Conservation (phyloP, 2,329 filamentous ascomycete species). For the Diaporthe caulivora region DNA sequence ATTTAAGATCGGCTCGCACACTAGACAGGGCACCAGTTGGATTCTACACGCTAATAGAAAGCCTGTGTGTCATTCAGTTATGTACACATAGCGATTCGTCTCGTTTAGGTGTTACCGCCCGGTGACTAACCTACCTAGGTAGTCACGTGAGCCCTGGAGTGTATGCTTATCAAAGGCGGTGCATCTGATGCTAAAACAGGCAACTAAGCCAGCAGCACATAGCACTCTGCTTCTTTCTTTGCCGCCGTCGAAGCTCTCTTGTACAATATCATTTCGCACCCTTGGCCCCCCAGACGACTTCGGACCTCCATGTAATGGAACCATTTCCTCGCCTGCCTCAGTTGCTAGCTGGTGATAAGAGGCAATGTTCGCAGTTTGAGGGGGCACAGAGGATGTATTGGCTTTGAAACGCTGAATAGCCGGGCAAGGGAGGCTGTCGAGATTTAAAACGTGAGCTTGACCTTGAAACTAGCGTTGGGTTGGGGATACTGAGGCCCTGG, state of each 20-base stretch:
- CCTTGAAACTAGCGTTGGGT: neutral
- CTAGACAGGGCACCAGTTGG: neutral
- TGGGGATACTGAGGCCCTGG: neutral
- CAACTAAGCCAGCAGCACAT: neutral
- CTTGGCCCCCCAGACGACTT: neutral
- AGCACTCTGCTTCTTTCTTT: constrained; percentile 8
- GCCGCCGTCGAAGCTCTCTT: constrained; percentile 10
- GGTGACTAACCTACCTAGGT: too few relatives aligned
- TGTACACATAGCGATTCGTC: neutral
- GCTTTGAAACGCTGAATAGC: neutral
- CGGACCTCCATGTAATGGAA: neutral
- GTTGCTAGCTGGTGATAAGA: constrained; percentile 3
- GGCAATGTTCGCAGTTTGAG: neutral
- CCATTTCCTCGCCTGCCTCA: neutral
- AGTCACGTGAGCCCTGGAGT: too few relatives aligned
- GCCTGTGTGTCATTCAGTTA: neutral
- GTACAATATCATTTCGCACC: neutral
- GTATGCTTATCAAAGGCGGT: neutral
- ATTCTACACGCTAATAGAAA: neutral
- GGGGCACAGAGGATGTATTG: neutral
- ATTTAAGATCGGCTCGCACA: neutral
- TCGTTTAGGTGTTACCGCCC: neutral
- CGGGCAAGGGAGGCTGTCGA: neutral
- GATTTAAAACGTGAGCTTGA: neutral
- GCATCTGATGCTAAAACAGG: neutral